Base-by-base conservation (phyloP, 176 grass and related monocot genomes). In the Aegilops umbellulata region DNA sequence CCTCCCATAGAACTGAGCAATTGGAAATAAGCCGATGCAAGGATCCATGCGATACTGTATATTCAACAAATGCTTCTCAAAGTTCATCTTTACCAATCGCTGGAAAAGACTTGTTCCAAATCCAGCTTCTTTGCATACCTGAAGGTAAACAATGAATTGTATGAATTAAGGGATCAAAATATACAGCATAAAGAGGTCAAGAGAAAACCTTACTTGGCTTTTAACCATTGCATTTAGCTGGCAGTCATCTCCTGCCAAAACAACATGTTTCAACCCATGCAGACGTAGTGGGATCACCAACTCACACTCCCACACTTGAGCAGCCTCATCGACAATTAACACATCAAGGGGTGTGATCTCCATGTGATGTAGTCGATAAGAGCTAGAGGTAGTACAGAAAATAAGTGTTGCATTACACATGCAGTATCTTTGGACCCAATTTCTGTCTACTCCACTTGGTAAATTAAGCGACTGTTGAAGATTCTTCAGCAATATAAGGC, bases 11-110 rank as follows among this genome's bases (percentile, higher is more conserved):
- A 97, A 92, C 25, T 22, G 69, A 75, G 64, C 64, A 78, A 92
- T 94, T 82, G 90, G 94, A 87, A 94, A 97, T 31, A 80, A 71
- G 34, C 94, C 90, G 39, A 97, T 97, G 47, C 41, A 71, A 80
- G 92, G 92, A 29, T 89, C 81, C 94, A 97, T 94, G 19, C 94
- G 86, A 79, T 97, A 97, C 41, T 97, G 94, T 80, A 85, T 89
- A 38, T 97, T 92, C 65, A 97, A 36, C 63, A 97, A 80, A 62
- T 92, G 82, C 26, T 94, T 97, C 36, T 84, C 80, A 80, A 85
- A 86, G 32, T 80, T 42, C n/a, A 94, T 31, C 26, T 10, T 44
- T 17, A 92, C 86, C 53, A 97, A 76, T 84, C 94, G 90, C 76
- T 92, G 72, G 80, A 97, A 97, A 81, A 92, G 88, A 69, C 94